phyloP scores from a whole-genome alignment of 805 yeast genomes.

The Yarrowia sp. region DNA sequence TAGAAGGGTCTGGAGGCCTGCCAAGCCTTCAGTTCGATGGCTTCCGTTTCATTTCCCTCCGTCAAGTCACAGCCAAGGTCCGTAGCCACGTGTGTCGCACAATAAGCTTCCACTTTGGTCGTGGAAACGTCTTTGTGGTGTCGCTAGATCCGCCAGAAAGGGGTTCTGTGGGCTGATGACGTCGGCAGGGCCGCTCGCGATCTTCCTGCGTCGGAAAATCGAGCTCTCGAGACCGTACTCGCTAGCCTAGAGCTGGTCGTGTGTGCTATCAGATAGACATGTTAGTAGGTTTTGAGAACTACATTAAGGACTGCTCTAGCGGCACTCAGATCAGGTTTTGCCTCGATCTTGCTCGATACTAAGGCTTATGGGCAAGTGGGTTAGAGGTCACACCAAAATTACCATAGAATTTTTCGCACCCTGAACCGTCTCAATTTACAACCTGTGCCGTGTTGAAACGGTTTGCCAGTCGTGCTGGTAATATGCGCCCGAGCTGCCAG shows the following conservation, averaged over 20 bases:
- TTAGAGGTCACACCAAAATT: no score
- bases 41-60: background rate
- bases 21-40: slow-evolving; percentile 17
- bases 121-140: background rate
- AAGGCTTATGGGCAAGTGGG: slow-evolving; percentile 4
- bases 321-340: background rate
- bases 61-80: slow-evolving; percentile 10
- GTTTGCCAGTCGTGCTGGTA: slow-evolving; percentile 9
- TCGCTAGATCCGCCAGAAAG: no score
- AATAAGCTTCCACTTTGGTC: background rate
- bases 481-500: slow-evolving; percentile 13
- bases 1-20: background rate
- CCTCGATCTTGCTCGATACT: slow-evolving; percentile 4
- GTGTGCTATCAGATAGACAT: background rate
- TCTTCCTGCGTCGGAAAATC: no score
- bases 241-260: no score
- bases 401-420: no score
- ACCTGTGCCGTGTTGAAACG: slow-evolving; percentile 2
- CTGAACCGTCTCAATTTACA: no score
- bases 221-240: no score
- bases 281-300: background rate
- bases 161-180: background rate
- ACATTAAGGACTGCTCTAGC: slow-evolving; percentile 16
- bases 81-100: slow-evolving; percentile 25
- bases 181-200: no score